Base-by-base conservation (phyloP, 257 asterid genomes). In the Agastache rugosa region DNA sequence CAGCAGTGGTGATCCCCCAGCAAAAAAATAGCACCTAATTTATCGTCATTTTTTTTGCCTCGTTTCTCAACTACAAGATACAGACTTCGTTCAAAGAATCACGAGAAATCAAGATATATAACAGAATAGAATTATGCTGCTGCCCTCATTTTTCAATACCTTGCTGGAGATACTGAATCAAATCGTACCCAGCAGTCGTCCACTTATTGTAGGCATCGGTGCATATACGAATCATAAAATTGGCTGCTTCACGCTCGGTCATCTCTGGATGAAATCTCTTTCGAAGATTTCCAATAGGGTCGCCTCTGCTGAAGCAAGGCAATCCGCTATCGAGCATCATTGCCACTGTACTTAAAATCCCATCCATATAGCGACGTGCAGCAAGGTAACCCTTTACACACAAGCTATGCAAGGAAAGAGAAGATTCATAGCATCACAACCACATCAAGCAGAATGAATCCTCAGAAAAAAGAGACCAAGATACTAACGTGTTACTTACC, bases 221-320 rank as follows among this genome's bases (percentile, higher is more conserved):
- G 87, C 99, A 95, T 29, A 71, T 86, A 4, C 91, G 88, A 37
- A 92, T 89, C 99, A 95, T 95, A 72, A 79, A 95, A 79, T 88
- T 90, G 51, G 99, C 99, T 2, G 99, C 99, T 81, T 95, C 99
- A 3, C 99, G 96, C 35, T 95, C 99, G 17, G 87, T 92, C 99
- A 95, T 90, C 75, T 95, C 99, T 4, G 99, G 98, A 73, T 86
- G 99, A 79, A 90, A 89, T 74, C 99, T 91, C 87, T 92, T 95
- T 27, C 98, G 90, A 50, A 95, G 98, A 68, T 95, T 95, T 58
- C 99, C 98, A 31, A 95, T 90, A 17, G 99, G 98, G 37, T 95
- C 98, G 3, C 99, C 99, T 75, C 99, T 77, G 85, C 99, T 89
- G 82, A 95, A 92, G 88, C 99, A 95, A 37, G 99, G 99, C 84